A percentile compares a stretch with the other conserved stretches of the same genome.
Evolutionary conservation across 345 rosid species (phyloP).

Genomic region (Trapa incisa): DNA sequence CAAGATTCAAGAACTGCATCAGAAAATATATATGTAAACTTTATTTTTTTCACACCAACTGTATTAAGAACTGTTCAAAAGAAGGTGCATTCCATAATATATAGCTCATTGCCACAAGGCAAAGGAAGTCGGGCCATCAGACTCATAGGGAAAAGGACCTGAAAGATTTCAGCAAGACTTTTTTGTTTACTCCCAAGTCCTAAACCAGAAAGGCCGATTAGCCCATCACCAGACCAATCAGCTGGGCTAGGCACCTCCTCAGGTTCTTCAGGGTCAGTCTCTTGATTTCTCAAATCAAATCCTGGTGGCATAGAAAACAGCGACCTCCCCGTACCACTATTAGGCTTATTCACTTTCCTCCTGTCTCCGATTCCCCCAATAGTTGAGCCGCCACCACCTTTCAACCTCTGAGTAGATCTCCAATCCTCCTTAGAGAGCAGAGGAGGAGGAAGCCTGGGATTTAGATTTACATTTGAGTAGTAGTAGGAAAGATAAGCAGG

Average conservation of each 20-base stretch:
- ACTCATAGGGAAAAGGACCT: conserved; percentile 28
- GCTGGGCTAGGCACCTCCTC: conserved; percentile 18
- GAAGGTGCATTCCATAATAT: background rate
- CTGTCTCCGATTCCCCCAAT: conserved; percentile 41
- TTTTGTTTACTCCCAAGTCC: conserved; percentile 61
- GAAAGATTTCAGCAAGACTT: conserved; percentile 66
- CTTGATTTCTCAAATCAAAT: conserved; percentile 46
- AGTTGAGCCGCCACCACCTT: conserved; percentile 25
- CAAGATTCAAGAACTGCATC: too few relatives aligned
- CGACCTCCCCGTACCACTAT: conserved; percentile 27
- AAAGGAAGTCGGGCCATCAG: background rate
- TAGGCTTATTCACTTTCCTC: conserved; percentile 30
- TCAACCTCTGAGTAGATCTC: conserved; percentile 64
- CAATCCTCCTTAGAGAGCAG: conserved; percentile 73
- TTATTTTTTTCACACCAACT: too few relatives aligned
- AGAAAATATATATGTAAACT: too few relatives aligned
- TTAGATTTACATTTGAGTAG: conserved; percentile 62
- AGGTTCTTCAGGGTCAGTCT: too few relatives aligned
- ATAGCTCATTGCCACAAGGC: background rate
- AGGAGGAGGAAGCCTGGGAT: conserved; percentile 91
- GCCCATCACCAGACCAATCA: conserved; percentile 82
- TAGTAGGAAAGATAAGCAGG: conserved; percentile 58
- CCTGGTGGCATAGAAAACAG: conserved; percentile 66
- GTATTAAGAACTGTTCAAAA: too few relatives aligned
- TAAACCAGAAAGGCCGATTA: conserved; percentile 57